A percentile compares a stretch with the other conserved stretches of the same genome.
These are phyloP conservation scores for Schwanniomyces polymorphus DNA, from an alignment of 805 yeast species.

Conservation along the genomic window DNA sequence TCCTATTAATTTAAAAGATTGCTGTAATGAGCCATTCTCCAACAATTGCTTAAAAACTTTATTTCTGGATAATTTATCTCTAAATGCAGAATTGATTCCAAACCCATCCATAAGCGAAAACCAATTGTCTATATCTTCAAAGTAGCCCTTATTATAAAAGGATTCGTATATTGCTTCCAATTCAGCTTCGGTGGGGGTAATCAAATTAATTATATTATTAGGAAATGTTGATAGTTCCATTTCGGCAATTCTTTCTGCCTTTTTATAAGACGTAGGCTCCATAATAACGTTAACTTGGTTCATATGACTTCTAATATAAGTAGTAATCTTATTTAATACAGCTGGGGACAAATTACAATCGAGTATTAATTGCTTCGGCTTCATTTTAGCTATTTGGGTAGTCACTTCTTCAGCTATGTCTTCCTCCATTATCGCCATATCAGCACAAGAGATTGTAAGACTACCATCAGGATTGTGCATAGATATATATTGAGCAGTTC, in stretches of 20 bases:
- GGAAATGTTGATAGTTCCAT: constrained; percentile 47
- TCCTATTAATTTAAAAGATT: constrained; percentile 72
- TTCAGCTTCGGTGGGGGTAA: constrained; percentile 73
- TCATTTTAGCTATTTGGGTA: constrained; percentile 34
- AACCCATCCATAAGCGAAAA: constrained; percentile 69
- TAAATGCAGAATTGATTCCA: constrained; percentile 45
- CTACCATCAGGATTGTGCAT: constrained; percentile 64
- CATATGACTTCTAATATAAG: constrained; percentile 9
- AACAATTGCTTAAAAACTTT: constrained; percentile 24
- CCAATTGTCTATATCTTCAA: constrained; percentile 64
- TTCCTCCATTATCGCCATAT: constrained; percentile 68
- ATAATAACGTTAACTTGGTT: constrained; percentile 41
- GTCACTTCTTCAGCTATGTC: constrained; percentile 43
- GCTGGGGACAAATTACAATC: constrained; percentile 66
- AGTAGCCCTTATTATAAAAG: constrained; percentile 39
- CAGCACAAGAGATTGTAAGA: constrained; percentile 76
- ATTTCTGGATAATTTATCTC: constrained; percentile 43
- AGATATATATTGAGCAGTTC: constrained; percentile 74
- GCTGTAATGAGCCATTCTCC: constrained; percentile 56
- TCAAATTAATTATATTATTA: constrained; percentile 40
- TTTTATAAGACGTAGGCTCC: constrained; percentile 79
- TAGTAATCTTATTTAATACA: constrained; percentile 39
- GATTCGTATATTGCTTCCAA: constrained; percentile 53
- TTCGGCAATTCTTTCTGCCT: constrained; percentile 50
- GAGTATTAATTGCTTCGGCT: constrained; percentile 53